phyloP scores from a whole-genome alignment of 2,329 filamentous ascomycete species.

The Exophiala sideris region DNA sequence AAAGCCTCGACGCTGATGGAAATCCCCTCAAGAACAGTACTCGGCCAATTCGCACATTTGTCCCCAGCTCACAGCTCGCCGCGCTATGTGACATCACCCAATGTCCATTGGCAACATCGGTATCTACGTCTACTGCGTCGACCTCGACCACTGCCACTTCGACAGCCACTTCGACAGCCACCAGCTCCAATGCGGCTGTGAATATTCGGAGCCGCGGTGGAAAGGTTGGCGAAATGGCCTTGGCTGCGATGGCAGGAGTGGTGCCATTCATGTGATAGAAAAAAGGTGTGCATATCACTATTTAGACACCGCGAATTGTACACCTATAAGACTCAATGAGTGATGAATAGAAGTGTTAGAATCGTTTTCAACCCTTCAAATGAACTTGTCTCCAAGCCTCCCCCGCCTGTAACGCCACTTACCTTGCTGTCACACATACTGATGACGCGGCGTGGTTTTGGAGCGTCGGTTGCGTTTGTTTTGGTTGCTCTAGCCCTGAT shows the following conservation, averaged over 20 bases:
- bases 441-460: no score
- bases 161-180: neutral
- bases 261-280: neutral
- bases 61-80: conserved; percentile 17
- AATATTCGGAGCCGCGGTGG: conserved; percentile 1
- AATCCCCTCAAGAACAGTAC: conserved; percentile 18
- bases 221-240: conserved; percentile 5
- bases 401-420: no score
- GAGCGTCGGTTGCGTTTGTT: no score
- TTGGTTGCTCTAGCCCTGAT: no score
- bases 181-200: conserved; percentile 8
- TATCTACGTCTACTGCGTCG: neutral
- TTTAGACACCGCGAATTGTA: no score
- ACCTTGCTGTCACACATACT: no score
- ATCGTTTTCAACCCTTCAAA: no score
- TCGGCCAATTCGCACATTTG: conserved; percentile 18
- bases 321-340: no score
- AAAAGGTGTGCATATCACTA: no score
- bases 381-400: no score
- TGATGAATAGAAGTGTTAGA: no score
- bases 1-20: conserved; percentile 14
- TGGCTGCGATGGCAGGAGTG: conserved; percentile 13
- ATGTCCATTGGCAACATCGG: conserved; percentile 6
- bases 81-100: conserved; percentile 9
- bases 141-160: neutral